Evolutionary conservation across 1,284 basidiomycete genomes (phyloP), one percentile per base, ranked within the genome.

Genomic region (Laetiporus sulphureus): DNA sequence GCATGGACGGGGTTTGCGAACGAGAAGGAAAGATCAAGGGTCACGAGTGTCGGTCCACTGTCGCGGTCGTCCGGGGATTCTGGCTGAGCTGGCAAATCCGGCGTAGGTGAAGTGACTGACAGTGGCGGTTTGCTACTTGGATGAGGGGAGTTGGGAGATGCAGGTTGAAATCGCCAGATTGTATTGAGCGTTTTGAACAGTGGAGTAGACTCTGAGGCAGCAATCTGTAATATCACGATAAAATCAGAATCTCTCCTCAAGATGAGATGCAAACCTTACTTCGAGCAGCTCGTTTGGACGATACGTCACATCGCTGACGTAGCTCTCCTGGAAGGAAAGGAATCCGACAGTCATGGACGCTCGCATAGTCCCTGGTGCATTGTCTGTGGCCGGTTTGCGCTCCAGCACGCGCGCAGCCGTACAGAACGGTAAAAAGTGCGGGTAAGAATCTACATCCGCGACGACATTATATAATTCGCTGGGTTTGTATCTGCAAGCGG

Each of bases 291-390:
- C 72, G 51, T 76, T 76, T 10, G 90, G 91, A 38, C 65, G 67
- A 53, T 91, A 90, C 6, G 79, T 83, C 32, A 98, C 94, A 36
- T 72, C 71, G 59, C 91, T 94, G 33, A 87, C 73, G 63, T 97
- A 99, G 59, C 79, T 83, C 65, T 98, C 95, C 48, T 77, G 73
- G 56, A 97, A 84, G 5, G 81, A 74, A 49, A 93, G 77, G 60
- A 97, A 98, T 0, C 91, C 91, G 19, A 96, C 87, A 0, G 80
- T 81, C 44, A 98, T 69, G 59, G 97, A 91, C 7, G 88, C 93
- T 31, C 92, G 77, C 67, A 93, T 79, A 32, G 44, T 47, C n/a
- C 25, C 25, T 13, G 45, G 36, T 24, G 36, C 13, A 24, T 38
- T 18, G 12, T 7, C 44, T 5, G 31, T 20, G n/a, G 54, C 47